Conservation (phyloP, 192 early-diverging fungal genomes). For the Coemansia sp. region DNA sequence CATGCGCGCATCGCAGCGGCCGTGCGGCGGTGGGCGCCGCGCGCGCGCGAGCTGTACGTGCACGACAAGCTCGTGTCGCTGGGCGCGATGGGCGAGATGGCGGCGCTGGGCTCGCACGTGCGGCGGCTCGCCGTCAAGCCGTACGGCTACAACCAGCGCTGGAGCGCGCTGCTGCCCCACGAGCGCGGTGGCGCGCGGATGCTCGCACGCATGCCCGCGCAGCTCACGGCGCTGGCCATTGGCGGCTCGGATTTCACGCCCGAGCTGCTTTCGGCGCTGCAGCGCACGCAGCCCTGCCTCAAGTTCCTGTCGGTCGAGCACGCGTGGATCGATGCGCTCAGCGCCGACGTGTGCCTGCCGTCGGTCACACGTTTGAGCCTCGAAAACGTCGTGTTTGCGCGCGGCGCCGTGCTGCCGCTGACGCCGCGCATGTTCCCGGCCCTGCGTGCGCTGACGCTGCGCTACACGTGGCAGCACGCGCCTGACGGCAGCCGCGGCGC, state of each 20-base stretch:
- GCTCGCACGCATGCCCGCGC: constrained; percentile 15
- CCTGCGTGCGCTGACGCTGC: constrained; percentile 27
- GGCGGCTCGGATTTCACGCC: constrained; percentile 38
- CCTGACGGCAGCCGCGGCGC: constrained; percentile 34
- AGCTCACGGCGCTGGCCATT: constrained; percentile 27
- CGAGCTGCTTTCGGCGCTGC: constrained; percentile 30
- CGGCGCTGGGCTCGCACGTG: constrained; percentile 1
- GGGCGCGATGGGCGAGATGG: not conserved
- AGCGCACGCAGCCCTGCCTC: constrained; percentile 21
- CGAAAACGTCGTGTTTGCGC: constrained; percentile 30
- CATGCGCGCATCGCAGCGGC: constrained; percentile 23
- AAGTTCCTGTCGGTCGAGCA: constrained; percentile 25
- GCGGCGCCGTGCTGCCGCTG: constrained; percentile 19
- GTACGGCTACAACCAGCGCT: constrained; percentile 44
- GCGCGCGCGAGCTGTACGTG: constrained; percentile 28
- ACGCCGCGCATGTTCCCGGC: constrained; percentile 20
- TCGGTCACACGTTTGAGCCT: constrained; percentile 23
- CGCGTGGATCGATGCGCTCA: constrained; percentile 28
- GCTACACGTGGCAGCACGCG: constrained; percentile 37
- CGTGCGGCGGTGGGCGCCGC: constrained; percentile 18
- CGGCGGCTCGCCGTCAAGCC: constrained; percentile 32
- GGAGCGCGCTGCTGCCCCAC: constrained; percentile 31
- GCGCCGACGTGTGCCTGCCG: constrained; percentile 9
- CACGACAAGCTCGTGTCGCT: constrained; percentile 35
- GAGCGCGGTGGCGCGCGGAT: constrained; percentile 22